Percentiles rank a stretch among this genome's conserved stretches.
These are phyloP conservation scores for Penicillium soppii DNA, from an alignment of 495 filamentous ascomycete species.

Conservation along the genomic window DNA sequence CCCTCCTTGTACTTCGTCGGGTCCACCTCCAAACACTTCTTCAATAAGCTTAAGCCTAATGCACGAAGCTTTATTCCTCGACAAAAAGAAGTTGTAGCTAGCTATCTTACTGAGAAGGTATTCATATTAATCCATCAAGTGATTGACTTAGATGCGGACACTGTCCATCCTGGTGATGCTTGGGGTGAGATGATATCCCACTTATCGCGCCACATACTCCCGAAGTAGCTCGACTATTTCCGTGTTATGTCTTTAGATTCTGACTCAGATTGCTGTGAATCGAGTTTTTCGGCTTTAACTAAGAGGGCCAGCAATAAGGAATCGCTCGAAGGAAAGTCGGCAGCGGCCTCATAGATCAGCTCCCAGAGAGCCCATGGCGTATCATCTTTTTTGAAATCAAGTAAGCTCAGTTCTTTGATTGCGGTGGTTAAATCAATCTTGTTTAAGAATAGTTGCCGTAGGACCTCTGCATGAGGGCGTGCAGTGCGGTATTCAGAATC, in stretches of 20 bases:
- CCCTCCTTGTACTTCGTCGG: neutral
- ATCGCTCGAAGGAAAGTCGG: neutral
- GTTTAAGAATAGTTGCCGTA: neutral
- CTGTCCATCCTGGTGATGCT: neutral
- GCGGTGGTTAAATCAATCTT: neutral
- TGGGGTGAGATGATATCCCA: constrained; percentile 3
- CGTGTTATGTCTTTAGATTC: neutral
- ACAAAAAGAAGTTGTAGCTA: neutral
- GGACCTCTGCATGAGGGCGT: neutral
- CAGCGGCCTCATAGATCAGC: constrained; percentile 1
- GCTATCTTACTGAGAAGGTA: neutral
- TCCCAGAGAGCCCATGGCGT: constrained; percentile 2
- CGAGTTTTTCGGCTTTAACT: neutral
- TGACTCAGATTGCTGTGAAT: neutral
- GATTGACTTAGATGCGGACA: neutral
- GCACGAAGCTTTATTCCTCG: neutral
- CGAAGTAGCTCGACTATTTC: neutral
- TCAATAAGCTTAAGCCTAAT: neutral
- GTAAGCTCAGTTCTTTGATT: neutral
- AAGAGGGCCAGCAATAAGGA: neutral
- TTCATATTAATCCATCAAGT: neutral
- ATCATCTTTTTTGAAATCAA: neutral
- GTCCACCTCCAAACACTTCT: neutral
- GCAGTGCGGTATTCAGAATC: constrained; percentile 1
- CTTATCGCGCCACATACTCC: constrained; percentile 2